Evolutionary conservation across 257 asterid genomes (phyloP).

Genomic region (Plantago ovata): DNA sequence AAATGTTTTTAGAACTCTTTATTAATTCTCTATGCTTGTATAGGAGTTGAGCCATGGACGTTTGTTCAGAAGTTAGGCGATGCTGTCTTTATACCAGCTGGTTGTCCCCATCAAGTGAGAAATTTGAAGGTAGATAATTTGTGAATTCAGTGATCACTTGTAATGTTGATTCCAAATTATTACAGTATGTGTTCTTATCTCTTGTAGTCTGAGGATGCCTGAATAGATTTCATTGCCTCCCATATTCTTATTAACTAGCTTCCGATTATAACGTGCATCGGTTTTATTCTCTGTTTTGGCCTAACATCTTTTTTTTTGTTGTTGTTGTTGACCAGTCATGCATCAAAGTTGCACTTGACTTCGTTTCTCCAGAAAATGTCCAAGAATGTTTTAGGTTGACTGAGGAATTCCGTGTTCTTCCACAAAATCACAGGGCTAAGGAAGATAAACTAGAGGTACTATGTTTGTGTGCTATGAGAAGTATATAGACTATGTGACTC

Average conservation of each 20-base stretch:
- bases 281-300: not conserved
- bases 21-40: not conserved
- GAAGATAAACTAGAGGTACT: slow-evolving; percentile 21
- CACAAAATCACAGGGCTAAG: slow-evolving; percentile 11
- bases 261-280: no score
- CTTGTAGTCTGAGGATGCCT: not conserved
- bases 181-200: not conserved
- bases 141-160: not conserved
- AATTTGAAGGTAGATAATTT: slow-evolving; percentile 18
- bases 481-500: no score
- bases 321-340: slow-evolving; percentile 15
- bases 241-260: no score
- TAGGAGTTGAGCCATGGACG: slow-evolving; percentile 26
- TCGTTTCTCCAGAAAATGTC: slow-evolving; percentile 19
- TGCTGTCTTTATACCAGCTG: slow-evolving; percentile 25
- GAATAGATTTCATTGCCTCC: not conserved
- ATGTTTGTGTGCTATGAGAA: not conserved
- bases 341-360: slow-evolving; percentile 9
- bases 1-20: no score
- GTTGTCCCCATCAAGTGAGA: slow-evolving; percentile 20
- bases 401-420: slow-evolving; percentile 9
- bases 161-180: not conserved
- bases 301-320: not conserved
- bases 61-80: slow-evolving; percentile 26
- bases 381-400: slow-evolving; percentile 18